Base-by-base conservation (phyloP, 805 yeast species). In the Cyberlindnera sargentensis region DNA sequence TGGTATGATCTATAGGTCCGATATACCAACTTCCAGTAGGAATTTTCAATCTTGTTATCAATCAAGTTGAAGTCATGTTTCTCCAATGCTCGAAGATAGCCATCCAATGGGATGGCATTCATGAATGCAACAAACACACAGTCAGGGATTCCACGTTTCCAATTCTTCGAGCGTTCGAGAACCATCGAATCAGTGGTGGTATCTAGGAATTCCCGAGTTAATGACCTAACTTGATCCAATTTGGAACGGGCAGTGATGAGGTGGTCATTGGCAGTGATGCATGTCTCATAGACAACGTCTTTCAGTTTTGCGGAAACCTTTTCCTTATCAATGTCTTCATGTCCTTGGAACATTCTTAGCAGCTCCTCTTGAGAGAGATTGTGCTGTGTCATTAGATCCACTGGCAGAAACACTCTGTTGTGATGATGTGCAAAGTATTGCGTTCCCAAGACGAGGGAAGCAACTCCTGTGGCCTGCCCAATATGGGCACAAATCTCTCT, bases 211-310 rank as follows among this genome's bases (percentile, higher is more conserved):
- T 65, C 51, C 2, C 58, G 49, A 1, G 51, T 49, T n/a, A 77
- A 68, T 15, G 66, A 70, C 42, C 63, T 65, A 10, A 74, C 59
- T 30, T 66, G 57, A 1, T 52, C 47, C 25, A 82, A 58, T 50
- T 83, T 76, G n/a, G 66, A 60, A 40, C 84, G 67, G 2, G 93
- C 88, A 1, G 89, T 68, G 4, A 86, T 59, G 3, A 87, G 56
- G 60, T 86, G 95, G 58, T 86, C 95, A 62, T 87, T 86, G 3
- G 95, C 93, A 1, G 72, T 65, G 5, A 82, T 77, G 3, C 93
- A 85, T 5, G 82, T 75, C 38, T 81, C 86, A 55, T 73, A 87
- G 2, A 84, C 68, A 7, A 80, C 76, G 53, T 81, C 78, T 46
- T 75, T 73, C 45, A 84, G 53, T 42, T 62, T 63, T 7, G 65